Conservation (phyloP, 208 protist species). For the Leishmania mexicana region DNA sequence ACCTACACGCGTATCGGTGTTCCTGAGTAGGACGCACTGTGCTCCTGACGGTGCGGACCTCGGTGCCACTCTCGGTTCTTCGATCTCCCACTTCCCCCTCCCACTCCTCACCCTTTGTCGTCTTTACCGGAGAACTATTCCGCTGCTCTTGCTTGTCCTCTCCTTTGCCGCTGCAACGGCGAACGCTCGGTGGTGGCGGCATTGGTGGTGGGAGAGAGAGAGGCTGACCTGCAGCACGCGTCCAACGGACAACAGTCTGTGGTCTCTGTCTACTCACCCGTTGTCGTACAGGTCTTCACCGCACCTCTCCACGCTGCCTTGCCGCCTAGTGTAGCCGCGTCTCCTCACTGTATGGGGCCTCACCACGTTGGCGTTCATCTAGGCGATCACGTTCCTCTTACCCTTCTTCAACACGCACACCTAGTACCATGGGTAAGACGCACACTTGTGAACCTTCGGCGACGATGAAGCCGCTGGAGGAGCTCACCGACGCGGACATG, state of each 20-base stretch:
- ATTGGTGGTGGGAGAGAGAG: no score
- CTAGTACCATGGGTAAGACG: constrained; percentile 12
- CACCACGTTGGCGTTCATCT: not conserved
- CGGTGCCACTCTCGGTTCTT: no score
- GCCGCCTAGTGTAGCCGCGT: not conserved
- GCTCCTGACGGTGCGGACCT: no score
- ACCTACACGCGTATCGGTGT: no score
- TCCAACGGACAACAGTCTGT: no score
- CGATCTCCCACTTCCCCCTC: not conserved
- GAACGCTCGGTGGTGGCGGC: no score
- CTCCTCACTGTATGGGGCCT: not conserved
- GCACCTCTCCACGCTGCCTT: not conserved
- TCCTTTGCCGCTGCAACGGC: not conserved
- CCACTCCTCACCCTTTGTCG: not conserved
- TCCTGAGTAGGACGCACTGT: no score
- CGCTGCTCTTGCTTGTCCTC: not conserved
- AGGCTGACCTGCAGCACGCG: no score
- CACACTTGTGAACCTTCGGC: constrained; percentile 2
- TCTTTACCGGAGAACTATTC: no score
- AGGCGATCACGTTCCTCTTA: not conserved
- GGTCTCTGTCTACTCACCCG: no score
- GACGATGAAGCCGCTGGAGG: constrained; percentile 15
- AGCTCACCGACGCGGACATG: constrained; percentile 31
- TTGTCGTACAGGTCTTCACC: no score
- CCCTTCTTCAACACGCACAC: not conserved